These are phyloP conservation scores for Catharanthus roseus DNA, from an alignment of 257 asterid genomes.

Conservation along the genomic window DNA sequence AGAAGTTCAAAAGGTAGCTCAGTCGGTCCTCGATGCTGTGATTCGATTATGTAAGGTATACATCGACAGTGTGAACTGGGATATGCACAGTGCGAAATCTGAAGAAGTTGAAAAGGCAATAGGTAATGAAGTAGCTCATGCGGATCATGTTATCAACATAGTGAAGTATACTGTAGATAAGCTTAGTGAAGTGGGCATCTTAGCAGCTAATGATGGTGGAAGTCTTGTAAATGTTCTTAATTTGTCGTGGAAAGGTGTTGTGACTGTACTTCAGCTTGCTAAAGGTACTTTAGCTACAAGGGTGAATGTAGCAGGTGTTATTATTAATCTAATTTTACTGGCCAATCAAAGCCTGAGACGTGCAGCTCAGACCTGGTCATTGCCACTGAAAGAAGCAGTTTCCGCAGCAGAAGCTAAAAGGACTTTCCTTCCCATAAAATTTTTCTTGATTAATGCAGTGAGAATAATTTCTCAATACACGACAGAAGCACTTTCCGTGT, in stretches of 20 bases:
- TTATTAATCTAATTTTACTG: conserved; percentile 67
- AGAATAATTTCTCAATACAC: conserved; percentile 85
- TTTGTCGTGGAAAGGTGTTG: conserved; percentile 94
- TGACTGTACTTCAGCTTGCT: conserved; percentile 81
- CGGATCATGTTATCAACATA: conserved; percentile 49
- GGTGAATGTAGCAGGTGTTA: conserved; percentile 55
- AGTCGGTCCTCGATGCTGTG: conserved; percentile 54
- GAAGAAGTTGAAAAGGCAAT: conserved; percentile 27
- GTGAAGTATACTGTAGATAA: conserved; percentile 52
- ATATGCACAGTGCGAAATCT: conserved; percentile 27
- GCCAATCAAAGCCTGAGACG: conserved; percentile 63
- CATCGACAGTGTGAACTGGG: conserved; percentile 67
- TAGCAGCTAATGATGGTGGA: conserved; percentile 95
- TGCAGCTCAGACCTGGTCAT: conserved; percentile 77
- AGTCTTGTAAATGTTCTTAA: conserved; percentile 76
- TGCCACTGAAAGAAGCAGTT: conserved; percentile 40
- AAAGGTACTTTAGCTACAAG: conserved; percentile 74
- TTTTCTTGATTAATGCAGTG: conserved; percentile 87
- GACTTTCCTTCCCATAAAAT: conserved; percentile 82
- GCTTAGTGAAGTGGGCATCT: conserved; percentile 76
- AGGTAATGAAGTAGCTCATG: conserved; percentile 37
- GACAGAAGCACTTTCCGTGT: conserved; percentile 53
- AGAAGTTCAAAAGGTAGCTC: conserved; percentile 64
- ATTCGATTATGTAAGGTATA: conserved; percentile 80
- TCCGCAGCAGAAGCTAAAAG: conserved; percentile 79